A percentile compares a stretch with the other conserved stretches of the same genome.
These are phyloP conservation scores for Lagerstroemia speciosa DNA, from an alignment of 345 rosid genomes.

Conservation along the genomic window DNA sequence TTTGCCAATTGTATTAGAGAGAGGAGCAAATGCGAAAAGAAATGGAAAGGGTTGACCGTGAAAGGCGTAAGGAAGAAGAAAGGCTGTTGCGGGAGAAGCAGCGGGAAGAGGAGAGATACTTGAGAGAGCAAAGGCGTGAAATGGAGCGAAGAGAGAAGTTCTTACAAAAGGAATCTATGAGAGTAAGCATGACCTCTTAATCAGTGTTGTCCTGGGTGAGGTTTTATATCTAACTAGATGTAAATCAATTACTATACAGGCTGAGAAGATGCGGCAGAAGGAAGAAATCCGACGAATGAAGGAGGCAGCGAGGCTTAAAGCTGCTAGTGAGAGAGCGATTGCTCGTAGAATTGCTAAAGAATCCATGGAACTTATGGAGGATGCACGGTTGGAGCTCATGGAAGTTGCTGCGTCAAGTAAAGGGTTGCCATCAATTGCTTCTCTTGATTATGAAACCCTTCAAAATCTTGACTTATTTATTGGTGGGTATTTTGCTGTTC, in stretches of 20 bases:
- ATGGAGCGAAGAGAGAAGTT: constrained; percentile 78
- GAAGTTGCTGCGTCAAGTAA: constrained; percentile 60
- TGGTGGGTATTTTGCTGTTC: constrained; percentile 33
- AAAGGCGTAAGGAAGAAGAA: constrained; percentile 89
- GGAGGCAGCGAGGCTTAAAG: constrained; percentile 79
- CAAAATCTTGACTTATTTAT: constrained; percentile 63
- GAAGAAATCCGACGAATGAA: constrained; percentile 71
- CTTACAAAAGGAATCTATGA: constrained; percentile 71
- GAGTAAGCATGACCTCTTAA: constrained; percentile 33
- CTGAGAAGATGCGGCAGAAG: constrained; percentile 73
- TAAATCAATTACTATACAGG: constrained; percentile 26
- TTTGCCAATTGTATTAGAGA: constrained; percentile 32
- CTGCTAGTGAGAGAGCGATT: constrained; percentile 81
- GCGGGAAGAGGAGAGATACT: constrained; percentile 79
- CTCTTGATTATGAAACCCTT: constrained; percentile 65
- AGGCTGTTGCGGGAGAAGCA: constrained; percentile 80
- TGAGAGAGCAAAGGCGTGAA: constrained; percentile 80
- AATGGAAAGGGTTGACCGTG: constrained; percentile 84
- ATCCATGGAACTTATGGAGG: constrained; percentile 75
- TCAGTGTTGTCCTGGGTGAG: neutral
- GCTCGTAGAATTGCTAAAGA: constrained; percentile 89
- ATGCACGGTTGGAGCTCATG: constrained; percentile 88
- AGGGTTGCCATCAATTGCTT: constrained; percentile 55
- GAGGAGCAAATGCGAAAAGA: constrained; percentile 82
- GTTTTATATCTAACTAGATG: neutral